Percentiles rank a stretch among this genome's conserved stretches.
Evolutionary conservation across 2,329 filamentous ascomycete species (phyloP).

Genomic region (Talaromyces sp.): DNA sequence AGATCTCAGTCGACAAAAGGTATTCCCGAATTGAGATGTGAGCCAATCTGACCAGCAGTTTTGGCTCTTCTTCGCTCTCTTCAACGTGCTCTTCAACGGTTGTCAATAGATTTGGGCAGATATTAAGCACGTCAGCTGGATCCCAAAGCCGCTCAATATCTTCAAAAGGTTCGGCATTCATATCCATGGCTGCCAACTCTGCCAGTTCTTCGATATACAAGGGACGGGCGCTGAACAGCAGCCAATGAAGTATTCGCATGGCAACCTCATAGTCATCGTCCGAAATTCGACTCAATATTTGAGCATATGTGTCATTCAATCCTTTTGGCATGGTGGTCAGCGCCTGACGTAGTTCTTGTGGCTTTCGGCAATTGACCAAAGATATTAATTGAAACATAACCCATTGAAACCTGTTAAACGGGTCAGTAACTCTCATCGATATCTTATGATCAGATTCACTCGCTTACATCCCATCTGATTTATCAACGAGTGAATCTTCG

Average conservation of each 20-base stretch:
- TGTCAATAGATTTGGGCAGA: conserved; percentile 11
- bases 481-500: conserved; percentile 12
- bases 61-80: neutral
- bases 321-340: conserved; percentile 8
- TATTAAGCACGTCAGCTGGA: conserved; percentile 12
- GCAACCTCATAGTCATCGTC: conserved; percentile 9
- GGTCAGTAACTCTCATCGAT: neutral
- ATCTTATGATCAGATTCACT: neutral
- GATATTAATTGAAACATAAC: conserved; percentile 13
- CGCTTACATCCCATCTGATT: conserved; percentile 16
- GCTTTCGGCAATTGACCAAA: conserved; percentile 1
- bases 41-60: conserved; percentile 9
- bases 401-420: conserved; percentile 14
- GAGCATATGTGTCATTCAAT: conserved; percentile 13
- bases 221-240: conserved; percentile 6
- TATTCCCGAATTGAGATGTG: conserved; percentile 17
- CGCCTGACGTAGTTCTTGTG: conserved; percentile 7
- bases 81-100: conserved; percentile 3
- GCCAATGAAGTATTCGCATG: conserved; percentile 13
- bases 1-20: conserved; percentile 8
- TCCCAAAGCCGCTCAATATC: conserved; percentile 8
- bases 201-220: conserved; percentile 15
- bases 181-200: conserved; percentile 12
- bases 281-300: conserved; percentile 8
- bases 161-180: neutral